Base-by-base conservation (phyloP, 1,284 basidiomycete genomes). In the Wolfiporia cocos region DNA sequence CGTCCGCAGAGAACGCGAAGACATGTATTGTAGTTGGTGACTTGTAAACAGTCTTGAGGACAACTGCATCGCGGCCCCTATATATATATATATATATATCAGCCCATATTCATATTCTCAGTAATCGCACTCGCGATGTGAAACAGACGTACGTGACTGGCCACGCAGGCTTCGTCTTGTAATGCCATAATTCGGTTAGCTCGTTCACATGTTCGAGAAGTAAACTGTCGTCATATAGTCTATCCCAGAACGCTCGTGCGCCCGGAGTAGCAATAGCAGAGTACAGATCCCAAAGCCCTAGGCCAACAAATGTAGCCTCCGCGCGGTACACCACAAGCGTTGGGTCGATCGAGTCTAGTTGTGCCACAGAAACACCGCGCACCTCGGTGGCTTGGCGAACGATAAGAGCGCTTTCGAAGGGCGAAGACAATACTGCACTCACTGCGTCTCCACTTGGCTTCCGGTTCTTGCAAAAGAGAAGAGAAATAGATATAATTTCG, bases 401-500 rank as follows among this genome's bases (percentile, higher is more conserved):
- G n/a, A 37, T 41, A 5, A 34, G 43, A 45, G 26, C 44, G 41
- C 42, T 42, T 44, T 37, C 34, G 9, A 47, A 31, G 33, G 37
- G 40, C 43, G 22, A 33, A 46, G 52, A 34, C 37, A 23, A 41
- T 26, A 34, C 23, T 21, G 38, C n/a, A 68, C 78, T 54, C 62
- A 87, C 84, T 87, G 57, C 79, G 69, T 59, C 81, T 86, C 96
- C 96, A 99, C 63, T 99, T 99, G 2, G 92, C 92, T 61, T 98
- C 94, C 1, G 96, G 96, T 58, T 99, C 96, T 64, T 99, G 96
- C 31, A 99, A 67, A 17, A 99, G 70, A 0, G 94, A 96, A 1
- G 94, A 95, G 61, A 99, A 99, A 64, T 99, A 95, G 46, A 98
- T 97, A 61, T 99, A 99, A 62, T 92, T 96, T 47, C 95, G 76